phyloP scores from a whole-genome alignment of 306 rosid species.

The Cucurbita pepo region DNA sequence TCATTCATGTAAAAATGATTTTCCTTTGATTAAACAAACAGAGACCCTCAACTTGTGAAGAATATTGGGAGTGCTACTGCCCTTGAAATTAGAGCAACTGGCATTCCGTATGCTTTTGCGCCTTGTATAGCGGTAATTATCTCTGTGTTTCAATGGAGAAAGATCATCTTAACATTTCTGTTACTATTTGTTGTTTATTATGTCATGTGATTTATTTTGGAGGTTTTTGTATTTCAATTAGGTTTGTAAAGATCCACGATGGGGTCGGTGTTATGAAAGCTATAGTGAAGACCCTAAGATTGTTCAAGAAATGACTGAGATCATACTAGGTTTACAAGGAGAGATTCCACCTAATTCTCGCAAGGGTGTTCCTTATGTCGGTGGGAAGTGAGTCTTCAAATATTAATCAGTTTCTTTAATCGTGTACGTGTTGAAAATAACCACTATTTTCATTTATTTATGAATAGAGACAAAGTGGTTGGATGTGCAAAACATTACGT shows the following conservation, averaged over 20 bases:
- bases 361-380: background rate
- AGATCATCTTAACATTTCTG: background rate
- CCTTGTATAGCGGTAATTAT: background rate
- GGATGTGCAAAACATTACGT: slow-evolving; percentile 26
- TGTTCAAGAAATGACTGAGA: slow-evolving; percentile 1
- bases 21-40: background rate
- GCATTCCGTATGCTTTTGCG: background rate
- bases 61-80: background rate
- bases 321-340: slow-evolving; percentile 1
- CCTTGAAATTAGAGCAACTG: background rate
- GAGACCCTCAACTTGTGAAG: background rate
- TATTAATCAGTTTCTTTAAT: no score
- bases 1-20: no score
- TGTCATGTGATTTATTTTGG: background rate
- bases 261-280: slow-evolving; percentile 4
- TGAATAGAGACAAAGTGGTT: slow-evolving; percentile 12
- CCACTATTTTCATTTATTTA: background rate
- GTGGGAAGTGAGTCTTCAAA: background rate
- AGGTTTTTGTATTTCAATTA: background rate
- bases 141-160: background rate
- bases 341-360: background rate
- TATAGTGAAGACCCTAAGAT: background rate
- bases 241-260: slow-evolving; percentile 8
- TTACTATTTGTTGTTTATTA: background rate
- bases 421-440: background rate